These are phyloP conservation scores for Leccinum proliferum DNA, from an alignment of 1,284 basidiomycete genomes.

Conservation along the genomic window DNA sequence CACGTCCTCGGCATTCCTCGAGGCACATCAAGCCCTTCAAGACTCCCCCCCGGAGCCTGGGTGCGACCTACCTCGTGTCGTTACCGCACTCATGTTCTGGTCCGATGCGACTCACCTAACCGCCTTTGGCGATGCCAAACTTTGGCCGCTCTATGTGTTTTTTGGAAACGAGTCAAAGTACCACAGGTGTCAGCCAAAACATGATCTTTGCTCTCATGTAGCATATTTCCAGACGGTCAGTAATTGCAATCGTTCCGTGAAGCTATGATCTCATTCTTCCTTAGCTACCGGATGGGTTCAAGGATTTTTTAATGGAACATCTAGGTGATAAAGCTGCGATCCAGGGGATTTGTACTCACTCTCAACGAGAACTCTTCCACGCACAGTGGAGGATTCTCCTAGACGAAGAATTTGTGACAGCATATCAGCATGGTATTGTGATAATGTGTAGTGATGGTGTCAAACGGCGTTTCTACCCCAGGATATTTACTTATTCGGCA, in stretches of 20 bases:
- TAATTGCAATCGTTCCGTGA: neutral
- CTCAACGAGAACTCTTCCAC: too few species aligned
- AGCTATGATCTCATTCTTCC: neutral
- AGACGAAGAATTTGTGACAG: too few species aligned
- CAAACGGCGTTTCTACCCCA: neutral
- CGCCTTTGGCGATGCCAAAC: neutral
- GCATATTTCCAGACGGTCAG: neutral
- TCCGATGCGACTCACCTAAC: neutral
- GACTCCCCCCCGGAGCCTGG: neutral
- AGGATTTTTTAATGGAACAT: neutral
- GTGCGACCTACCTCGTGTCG: neutral
- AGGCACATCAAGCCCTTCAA: neutral
- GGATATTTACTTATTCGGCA: neutral
- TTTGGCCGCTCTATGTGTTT: neutral
- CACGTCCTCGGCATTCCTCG: neutral
- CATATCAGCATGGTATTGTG: neutral
- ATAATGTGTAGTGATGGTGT: neutral
- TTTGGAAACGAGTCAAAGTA: neutral
- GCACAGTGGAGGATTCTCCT: too few species aligned
- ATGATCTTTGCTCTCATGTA: neutral
- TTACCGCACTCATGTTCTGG: neutral
- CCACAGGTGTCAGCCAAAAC: neutral
- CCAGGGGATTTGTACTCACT: neutral
- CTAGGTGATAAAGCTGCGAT: neutral
- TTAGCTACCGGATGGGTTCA: neutral